A percentile compares a stretch with the other conserved stretches of the same genome.
Evolutionary conservation across 2,329 filamentous ascomycete species (phyloP).

Genomic region (Fusarium nodosum): DNA sequence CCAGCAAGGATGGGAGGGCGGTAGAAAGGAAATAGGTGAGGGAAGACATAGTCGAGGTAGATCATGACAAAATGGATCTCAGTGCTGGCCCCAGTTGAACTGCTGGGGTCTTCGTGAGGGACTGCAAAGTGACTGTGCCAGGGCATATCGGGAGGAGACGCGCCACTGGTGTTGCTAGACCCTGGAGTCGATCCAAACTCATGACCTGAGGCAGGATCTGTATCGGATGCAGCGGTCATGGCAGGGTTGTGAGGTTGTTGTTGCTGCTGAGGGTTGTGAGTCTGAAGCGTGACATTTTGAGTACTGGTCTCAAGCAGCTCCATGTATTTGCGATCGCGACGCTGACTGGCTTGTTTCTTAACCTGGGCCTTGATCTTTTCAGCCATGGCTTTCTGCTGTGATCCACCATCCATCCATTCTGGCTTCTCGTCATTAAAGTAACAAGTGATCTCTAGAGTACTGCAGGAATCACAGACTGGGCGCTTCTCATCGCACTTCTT

Average conservation of each 20-base stretch:
- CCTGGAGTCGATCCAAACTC: constrained; percentile 49
- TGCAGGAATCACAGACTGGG: constrained; percentile 66
- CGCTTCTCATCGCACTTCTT: constrained; percentile 72
- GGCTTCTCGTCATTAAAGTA: constrained; percentile 66
- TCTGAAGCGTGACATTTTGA: constrained; percentile 44
- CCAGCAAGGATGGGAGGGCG: constrained; percentile 67
- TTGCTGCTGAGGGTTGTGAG: constrained; percentile 15
- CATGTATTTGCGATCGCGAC: constrained; percentile 65
- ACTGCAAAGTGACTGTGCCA: constrained; percentile 53
- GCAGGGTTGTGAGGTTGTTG: constrained; percentile 15
- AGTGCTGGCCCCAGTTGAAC: constrained; percentile 46
- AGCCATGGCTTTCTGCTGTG: constrained; percentile 64
- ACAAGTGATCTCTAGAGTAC: constrained; percentile 68
- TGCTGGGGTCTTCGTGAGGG: constrained; percentile 41
- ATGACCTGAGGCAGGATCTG: constrained; percentile 47
- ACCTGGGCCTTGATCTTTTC: constrained; percentile 69
- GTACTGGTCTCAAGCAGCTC: constrained; percentile 58
- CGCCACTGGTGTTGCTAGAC: constrained; percentile 51
- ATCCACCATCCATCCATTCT: constrained; percentile 69
- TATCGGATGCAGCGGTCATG: constrained; percentile 49
- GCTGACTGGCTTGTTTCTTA: constrained; percentile 65
- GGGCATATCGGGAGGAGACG: constrained; percentile 52
- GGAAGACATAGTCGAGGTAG: constrained; percentile 73
- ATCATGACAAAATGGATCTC: constrained; percentile 65
- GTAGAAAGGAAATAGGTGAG: constrained; percentile 74